Evolutionary conservation across 2,329 filamentous ascomycete genomes (phyloP).

Genomic region (Helminthosporium solani): DNA sequence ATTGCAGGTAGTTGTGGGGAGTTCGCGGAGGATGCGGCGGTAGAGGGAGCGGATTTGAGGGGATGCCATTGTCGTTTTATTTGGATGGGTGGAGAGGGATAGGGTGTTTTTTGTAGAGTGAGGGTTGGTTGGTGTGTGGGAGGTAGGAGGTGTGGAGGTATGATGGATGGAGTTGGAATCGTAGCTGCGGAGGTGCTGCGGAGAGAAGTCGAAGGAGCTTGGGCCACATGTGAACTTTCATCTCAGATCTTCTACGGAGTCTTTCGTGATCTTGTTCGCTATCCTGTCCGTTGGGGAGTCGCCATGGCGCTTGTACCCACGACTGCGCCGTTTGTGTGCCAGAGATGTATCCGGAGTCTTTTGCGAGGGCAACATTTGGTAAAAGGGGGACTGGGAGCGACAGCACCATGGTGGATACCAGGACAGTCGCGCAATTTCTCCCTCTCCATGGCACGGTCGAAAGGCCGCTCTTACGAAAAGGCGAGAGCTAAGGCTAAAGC

Average conservation of each 20-base stretch:
- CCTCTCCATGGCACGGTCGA: neutral
- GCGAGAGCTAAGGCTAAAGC: too few relatives aligned
- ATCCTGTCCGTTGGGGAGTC: neutral
- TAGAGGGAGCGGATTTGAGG: slow-evolving; percentile 73
- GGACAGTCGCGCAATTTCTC: neutral
- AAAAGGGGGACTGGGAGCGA: neutral
- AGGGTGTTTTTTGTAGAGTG: neutral
- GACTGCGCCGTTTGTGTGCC: slow-evolving; percentile 21
- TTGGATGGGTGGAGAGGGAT: slow-evolving; percentile 34
- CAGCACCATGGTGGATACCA: neutral
- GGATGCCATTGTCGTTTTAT: slow-evolving; percentile 24
- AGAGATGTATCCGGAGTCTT: slow-evolving; percentile 15
- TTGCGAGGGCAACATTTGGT: slow-evolving; percentile 1
- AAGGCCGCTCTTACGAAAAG: neutral
- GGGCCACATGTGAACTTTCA: slow-evolving; percentile 18
- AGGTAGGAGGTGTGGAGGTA: neutral
- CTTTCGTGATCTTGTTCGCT: slow-evolving; percentile 3
- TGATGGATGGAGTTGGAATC: neutral
- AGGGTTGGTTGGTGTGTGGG: neutral
- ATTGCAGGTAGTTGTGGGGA: slow-evolving; percentile 68
- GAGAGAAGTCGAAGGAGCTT: slow-evolving; percentile 31
- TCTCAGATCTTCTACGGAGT: slow-evolving; percentile 3
- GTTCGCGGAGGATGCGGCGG: slow-evolving; percentile 83
- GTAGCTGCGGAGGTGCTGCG: slow-evolving; percentile 24
- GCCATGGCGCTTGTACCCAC: slow-evolving; percentile 15